Conservation (phyloP, 2,329 filamentous ascomycete genomes). For the Exophiala viscosa region DNA sequence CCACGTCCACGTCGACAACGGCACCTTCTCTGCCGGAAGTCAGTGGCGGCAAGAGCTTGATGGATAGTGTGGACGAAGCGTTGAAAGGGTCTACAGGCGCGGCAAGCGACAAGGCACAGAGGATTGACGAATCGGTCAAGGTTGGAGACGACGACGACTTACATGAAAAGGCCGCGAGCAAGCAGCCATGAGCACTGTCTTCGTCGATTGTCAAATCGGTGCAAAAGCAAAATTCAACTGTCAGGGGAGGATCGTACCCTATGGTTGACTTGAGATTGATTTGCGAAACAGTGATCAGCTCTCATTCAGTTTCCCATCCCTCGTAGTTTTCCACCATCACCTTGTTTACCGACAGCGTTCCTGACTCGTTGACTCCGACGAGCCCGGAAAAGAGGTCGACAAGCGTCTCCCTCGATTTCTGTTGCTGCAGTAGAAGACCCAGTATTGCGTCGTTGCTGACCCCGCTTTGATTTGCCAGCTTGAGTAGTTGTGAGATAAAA, state of each 20-base stretch:
- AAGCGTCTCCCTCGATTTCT: neutral
- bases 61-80: conserved; percentile 9
- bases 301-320: too few relatives aligned
- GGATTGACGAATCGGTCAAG: conserved; percentile 4
- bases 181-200: neutral
- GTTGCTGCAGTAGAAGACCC: neutral
- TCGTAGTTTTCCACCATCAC: too few relatives aligned
- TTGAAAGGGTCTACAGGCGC: neutral
- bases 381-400: neutral
- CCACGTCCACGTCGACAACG: neutral
- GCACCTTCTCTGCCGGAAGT: conserved; percentile 2
- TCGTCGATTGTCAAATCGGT: too few relatives aligned
- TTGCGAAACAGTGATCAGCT: too few relatives aligned
- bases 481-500: neutral
- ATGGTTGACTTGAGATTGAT: too few relatives aligned
- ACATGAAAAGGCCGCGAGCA: conserved; percentile 4
- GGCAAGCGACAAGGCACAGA: conserved; percentile 1
- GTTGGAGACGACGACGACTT: conserved; percentile 1
- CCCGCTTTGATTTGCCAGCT: neutral
- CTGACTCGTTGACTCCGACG: neutral
- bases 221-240: too few relatives aligned
- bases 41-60: conserved; percentile 1
- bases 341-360: neutral
- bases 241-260: too few relatives aligned
- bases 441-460: neutral